Evolutionary conservation across 768 basidiomycete genomes (phyloP).

Genomic region (Rhodotorula paludigena): DNA sequence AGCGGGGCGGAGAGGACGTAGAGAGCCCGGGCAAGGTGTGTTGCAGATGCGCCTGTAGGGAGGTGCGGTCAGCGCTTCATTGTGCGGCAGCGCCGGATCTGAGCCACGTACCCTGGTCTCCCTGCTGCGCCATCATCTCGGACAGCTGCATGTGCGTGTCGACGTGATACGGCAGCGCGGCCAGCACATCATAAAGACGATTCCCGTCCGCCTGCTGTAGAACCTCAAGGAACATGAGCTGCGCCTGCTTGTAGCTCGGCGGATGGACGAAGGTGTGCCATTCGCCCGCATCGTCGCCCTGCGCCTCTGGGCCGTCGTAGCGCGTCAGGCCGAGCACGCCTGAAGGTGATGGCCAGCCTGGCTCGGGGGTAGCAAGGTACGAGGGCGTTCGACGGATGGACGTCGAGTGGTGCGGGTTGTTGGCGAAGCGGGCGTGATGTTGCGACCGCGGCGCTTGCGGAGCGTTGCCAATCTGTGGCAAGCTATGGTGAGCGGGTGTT

Average conservation of each 20-base stretch:
- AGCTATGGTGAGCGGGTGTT: not conserved
- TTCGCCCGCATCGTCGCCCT: constrained; percentile 50
- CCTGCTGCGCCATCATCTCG: constrained; percentile 77
- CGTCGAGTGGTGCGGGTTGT: constrained; percentile 41
- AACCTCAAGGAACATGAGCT: constrained; percentile 42
- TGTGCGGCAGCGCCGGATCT: too few relatives aligned
- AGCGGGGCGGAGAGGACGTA: constrained; percentile 87
- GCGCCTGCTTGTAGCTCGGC: constrained; percentile 70
- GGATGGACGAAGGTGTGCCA: constrained; percentile 89
- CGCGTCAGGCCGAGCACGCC: constrained; percentile 13
- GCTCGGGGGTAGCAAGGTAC: constrained; percentile 68
- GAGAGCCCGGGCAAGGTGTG: constrained; percentile 76
- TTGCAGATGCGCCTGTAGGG: constrained; percentile 56
- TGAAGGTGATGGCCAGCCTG: constrained; percentile 62
- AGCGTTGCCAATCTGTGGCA: not conserved
- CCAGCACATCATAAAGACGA: constrained; percentile 64
- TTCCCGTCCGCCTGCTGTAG: constrained; percentile 40
- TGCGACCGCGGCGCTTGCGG: constrained; percentile 6
- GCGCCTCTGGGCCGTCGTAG: constrained; percentile 28
- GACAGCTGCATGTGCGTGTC: constrained; percentile 83
- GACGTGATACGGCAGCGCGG: constrained; percentile 79
- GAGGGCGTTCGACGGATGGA: constrained; percentile 26
- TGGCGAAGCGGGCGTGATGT: constrained; percentile 38
- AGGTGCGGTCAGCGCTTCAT: too few relatives aligned
- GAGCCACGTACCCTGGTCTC: constrained; percentile 57